These are phyloP conservation scores for Vitis rupestris DNA, from an alignment of 164 flowering plant species.

Conservation along the genomic window DNA sequence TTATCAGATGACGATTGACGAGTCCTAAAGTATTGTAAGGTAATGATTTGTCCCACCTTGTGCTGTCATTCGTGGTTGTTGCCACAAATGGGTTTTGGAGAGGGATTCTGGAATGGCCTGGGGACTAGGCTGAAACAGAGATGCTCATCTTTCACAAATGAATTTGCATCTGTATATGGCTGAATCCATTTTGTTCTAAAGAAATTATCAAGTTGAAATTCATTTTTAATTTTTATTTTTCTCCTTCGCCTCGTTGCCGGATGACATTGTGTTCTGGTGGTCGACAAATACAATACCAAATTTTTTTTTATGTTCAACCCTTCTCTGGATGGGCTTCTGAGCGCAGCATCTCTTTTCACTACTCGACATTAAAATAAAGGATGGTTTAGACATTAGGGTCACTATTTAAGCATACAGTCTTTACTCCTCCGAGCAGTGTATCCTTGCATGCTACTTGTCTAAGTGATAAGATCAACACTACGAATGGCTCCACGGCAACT, in stretches of 20 bases:
- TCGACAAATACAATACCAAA: too few relatives aligned
- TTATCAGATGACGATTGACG: conserved; percentile 62
- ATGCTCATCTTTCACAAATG: not conserved
- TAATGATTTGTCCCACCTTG: not conserved
- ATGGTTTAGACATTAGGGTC: too few relatives aligned
- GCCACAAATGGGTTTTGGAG: too few relatives aligned
- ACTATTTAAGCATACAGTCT: too few relatives aligned
- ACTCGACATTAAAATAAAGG: too few relatives aligned
- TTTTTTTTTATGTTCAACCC: not conserved
- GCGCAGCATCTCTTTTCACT: too few relatives aligned
- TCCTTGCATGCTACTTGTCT: too few relatives aligned
- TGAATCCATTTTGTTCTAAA: not conserved
- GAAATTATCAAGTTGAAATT: not conserved
- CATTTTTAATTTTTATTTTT: not conserved
- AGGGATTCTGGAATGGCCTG: not conserved
- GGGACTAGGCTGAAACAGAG: not conserved
- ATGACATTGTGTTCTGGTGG: not conserved
- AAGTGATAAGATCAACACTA: too few relatives aligned
- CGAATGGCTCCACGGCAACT: too few relatives aligned
- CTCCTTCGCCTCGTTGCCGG: not conserved
- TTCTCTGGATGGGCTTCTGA: too few relatives aligned
- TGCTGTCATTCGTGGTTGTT: not conserved
- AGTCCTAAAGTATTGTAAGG: not conserved
- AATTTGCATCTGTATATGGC: conserved; percentile 4
- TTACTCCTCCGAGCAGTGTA: too few relatives aligned